phyloP scores from a whole-genome alignment of 306 rosid species.

The Lathyrus sativus region DNA sequence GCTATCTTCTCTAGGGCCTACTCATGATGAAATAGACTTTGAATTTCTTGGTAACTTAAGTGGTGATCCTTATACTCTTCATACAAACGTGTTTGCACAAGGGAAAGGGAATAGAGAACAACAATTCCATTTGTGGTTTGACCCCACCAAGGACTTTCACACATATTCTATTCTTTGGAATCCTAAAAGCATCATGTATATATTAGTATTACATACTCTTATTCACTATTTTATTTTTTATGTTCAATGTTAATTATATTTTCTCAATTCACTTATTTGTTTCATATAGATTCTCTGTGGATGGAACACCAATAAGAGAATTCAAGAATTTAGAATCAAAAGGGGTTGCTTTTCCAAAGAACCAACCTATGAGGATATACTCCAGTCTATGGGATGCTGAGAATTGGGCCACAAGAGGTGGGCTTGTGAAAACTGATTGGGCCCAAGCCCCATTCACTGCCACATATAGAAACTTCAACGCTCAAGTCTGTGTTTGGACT shows the following conservation, averaged over 20 bases:
- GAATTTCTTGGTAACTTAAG: constrained; percentile 72
- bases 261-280: not conserved
- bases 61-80: constrained; percentile 69
- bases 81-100: constrained; percentile 58
- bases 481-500: constrained; percentile 47
- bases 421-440: too few species aligned
- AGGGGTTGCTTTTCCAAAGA: too few species aligned
- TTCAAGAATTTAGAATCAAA: too few species aligned
- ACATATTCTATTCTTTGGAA: constrained; percentile 66
- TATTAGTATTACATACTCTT: not conserved
- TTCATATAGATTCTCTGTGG: constrained; percentile 50
- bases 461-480: constrained; percentile 47
- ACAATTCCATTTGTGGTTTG: constrained; percentile 67
- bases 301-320: constrained; percentile 35
- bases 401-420: too few species aligned
- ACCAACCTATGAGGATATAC: too few species aligned
- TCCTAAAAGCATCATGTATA: constrained; percentile 58
- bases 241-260: not conserved
- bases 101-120: constrained; percentile 70
- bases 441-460: too few species aligned
- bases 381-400: too few species aligned
- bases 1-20: constrained; percentile 57
- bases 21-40: constrained; percentile 68
- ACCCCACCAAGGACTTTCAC: constrained; percentile 66
- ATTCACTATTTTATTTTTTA: not conserved